A percentile compares a stretch with the other conserved stretches of the same genome.
Evolutionary conservation across 192 early-diverging fungal genomes (phyloP).

Genomic region (Umbelopsis vinacea): DNA sequence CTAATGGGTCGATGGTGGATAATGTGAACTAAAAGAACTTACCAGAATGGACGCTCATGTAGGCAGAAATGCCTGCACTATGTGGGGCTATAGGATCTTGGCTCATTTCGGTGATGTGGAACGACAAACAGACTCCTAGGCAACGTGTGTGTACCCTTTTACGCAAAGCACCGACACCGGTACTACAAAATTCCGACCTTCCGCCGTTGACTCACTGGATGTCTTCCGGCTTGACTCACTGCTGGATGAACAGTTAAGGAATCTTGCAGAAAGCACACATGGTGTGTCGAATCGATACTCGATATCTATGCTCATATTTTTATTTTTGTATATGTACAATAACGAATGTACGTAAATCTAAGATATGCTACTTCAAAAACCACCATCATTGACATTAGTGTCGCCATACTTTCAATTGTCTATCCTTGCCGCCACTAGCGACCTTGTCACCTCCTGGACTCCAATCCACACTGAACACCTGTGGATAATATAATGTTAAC

Average conservation of each 20-base stretch:
- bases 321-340: slow-evolving; percentile 1
- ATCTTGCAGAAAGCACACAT: no score
- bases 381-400: slow-evolving; percentile 20
- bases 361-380: neutral
- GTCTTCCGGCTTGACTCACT: no score
- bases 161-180: no score
- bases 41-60: slow-evolving; percentile 47
- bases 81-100: slow-evolving; percentile 43
- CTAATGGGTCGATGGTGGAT: neutral
- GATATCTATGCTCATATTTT: neutral
- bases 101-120: slow-evolving; percentile 21
- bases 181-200: no score
- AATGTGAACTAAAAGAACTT: neutral
- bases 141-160: neutral
- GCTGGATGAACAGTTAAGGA: no score
- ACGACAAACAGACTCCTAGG: neutral
- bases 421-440: slow-evolving; percentile 93
- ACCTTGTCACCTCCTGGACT: slow-evolving; percentile 89
- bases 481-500: slow-evolving; percentile 1
- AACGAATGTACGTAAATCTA: neutral
- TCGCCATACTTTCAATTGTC: slow-evolving; percentile 84
- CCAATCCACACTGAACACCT: slow-evolving; percentile 95
- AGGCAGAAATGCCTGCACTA: slow-evolving; percentile 35
- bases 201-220: no score
- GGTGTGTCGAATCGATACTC: no score